Conservation (phyloP, 2,329 filamentous ascomycete species). For the Sphaceloma murrayae region DNA sequence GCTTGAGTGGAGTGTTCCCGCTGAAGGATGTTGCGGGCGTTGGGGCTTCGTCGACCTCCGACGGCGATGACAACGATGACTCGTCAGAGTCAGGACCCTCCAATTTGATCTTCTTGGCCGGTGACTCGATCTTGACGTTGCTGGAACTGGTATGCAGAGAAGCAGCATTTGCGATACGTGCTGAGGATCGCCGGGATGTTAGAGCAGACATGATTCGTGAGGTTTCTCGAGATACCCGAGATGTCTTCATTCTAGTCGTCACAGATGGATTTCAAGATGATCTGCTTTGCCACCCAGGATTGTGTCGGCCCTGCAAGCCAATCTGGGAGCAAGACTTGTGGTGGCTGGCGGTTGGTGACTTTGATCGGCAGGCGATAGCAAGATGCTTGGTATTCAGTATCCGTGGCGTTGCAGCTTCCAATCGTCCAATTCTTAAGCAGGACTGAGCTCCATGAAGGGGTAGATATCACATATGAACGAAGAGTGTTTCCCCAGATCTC, state of each 20-base stretch:
- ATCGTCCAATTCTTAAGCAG: too few relatives aligned
- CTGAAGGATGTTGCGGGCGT: constrained; percentile 17
- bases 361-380: too few relatives aligned
- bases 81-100: constrained; percentile 15
- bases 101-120: constrained; percentile 4
- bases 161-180: constrained; percentile 8
- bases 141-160: background rate
- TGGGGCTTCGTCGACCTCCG: constrained; percentile 16
- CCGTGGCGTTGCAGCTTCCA: too few relatives aligned
- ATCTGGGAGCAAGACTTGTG: too few relatives aligned
- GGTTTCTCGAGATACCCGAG: constrained; percentile 19
- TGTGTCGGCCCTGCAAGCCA: too few relatives aligned
- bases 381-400: too few relatives aligned
- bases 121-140: background rate
- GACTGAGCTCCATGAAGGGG: too few relatives aligned
- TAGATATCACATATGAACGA: too few relatives aligned
- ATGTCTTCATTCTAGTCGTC: constrained; percentile 18
- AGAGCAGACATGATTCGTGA: constrained; percentile 18
- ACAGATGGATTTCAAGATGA: too few relatives aligned
- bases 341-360: too few relatives aligned
- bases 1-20: constrained; percentile 21
- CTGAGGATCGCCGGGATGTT: constrained; percentile 14
- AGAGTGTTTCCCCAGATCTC: too few relatives aligned
- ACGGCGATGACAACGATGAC: constrained; percentile 15
- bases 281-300: too few relatives aligned